Evolutionary conservation across 139 green algal genomes (phyloP).

Genomic region (Diplosphaera chodatii): DNA sequence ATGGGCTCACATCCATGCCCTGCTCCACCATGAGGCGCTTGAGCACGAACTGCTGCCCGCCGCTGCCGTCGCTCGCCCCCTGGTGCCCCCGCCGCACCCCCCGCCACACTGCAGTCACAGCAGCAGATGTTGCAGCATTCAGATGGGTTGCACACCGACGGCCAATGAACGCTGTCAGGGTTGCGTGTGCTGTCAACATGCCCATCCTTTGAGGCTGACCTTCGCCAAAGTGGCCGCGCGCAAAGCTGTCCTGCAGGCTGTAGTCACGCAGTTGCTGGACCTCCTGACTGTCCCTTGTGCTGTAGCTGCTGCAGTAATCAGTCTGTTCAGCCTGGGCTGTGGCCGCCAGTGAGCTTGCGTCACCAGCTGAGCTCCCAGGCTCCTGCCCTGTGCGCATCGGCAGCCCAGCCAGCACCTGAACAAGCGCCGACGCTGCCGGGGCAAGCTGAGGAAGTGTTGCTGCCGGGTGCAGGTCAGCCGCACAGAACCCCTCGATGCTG

Average conservation of each 20-base stretch:
- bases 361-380: too few relatives aligned
- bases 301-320: too few relatives aligned
- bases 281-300: too few relatives aligned
- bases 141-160: too few relatives aligned
- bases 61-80: not conserved
- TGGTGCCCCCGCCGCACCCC: constrained; percentile 7
- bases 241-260: constrained; percentile 29
- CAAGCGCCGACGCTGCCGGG: not conserved
- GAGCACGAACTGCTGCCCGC: constrained; percentile 38
- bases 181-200: too few relatives aligned
- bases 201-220: too few relatives aligned
- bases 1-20: constrained; percentile 15
- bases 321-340: too few relatives aligned
- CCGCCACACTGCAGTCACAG: constrained; percentile 38
- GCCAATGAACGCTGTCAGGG: too few relatives aligned
- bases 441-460: not conserved
- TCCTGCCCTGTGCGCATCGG: not conserved
- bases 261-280: constrained; percentile 8
- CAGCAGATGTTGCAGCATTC: too few relatives aligned
- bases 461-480: not conserved
- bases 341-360: too few relatives aligned
- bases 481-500: not conserved
- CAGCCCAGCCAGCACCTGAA: not conserved
- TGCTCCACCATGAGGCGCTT: constrained; percentile 47
- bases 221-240: constrained; percentile 56